A percentile compares a stretch with the other conserved stretches of the same genome.
Conservation (phyloP, 1,139 yeast species). For the Groenewaldozyma auringiensis region DNA sequence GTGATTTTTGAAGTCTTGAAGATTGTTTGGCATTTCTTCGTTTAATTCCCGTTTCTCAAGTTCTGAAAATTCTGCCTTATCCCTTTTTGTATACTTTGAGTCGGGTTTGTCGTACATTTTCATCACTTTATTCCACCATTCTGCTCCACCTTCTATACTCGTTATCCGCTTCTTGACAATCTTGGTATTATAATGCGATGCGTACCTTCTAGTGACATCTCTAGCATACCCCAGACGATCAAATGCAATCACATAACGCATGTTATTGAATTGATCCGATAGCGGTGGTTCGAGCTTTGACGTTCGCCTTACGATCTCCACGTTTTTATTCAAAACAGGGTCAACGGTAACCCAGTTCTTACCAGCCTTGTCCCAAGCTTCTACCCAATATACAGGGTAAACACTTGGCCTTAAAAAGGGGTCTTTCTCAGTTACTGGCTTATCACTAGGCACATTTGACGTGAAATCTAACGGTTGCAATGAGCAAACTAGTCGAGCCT, state of each 20-base stretch:
- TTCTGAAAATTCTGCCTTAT: slow-evolving; percentile 63
- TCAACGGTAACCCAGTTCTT: slow-evolving; percentile 82
- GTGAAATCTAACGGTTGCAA: slow-evolving; percentile 88
- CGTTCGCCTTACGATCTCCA: slow-evolving; percentile 60
- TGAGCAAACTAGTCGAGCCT: slow-evolving; percentile 70
- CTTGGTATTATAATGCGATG: slow-evolving; percentile 62
- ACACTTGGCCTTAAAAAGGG: background rate
- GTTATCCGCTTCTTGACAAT: slow-evolving; percentile 67
- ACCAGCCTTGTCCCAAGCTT: slow-evolving; percentile 75
- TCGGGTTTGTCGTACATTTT: slow-evolving; percentile 30
- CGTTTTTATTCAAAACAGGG: slow-evolving; percentile 55
- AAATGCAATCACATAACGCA: slow-evolving; percentile 71
- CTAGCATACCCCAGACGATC: slow-evolving; percentile 57
- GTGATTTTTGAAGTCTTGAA: slow-evolving; percentile 78
- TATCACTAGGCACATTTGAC: slow-evolving; percentile 27
- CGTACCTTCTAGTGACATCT: slow-evolving; percentile 83
- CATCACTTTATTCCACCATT: slow-evolving; percentile 54
- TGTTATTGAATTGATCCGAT: slow-evolving; percentile 48
- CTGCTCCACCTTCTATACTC: slow-evolving; percentile 41
- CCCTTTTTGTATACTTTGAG: slow-evolving; percentile 38
- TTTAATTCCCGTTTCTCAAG: slow-evolving; percentile 56
- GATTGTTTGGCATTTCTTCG: slow-evolving; percentile 83
- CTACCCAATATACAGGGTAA: slow-evolving; percentile 86
- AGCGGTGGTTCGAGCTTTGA: slow-evolving; percentile 73
- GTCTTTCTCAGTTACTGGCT: background rate